Conservation (phyloP, 371 early-diverging fungal genomes). For the Ordospora pajunii region DNA sequence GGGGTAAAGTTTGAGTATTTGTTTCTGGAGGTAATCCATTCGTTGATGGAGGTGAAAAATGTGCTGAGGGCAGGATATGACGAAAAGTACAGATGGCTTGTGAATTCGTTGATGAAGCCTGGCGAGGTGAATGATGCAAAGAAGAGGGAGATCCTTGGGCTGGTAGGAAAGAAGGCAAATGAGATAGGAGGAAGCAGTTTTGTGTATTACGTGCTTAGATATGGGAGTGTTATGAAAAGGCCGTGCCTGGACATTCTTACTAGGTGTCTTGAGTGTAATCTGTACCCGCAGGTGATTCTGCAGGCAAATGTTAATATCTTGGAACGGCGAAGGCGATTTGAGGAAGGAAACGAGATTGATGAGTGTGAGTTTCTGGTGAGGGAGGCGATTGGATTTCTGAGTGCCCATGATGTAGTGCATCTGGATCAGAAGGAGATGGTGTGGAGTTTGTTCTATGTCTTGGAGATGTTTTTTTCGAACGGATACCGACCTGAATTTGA, state of each 20-base stretch:
- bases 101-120: background rate
- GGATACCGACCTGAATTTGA: background rate
- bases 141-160: background rate
- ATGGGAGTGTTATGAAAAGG: background rate
- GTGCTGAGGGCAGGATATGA: background rate
- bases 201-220: background rate
- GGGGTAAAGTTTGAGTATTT: background rate
- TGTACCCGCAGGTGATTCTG: constrained; percentile 1
- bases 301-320: background rate
- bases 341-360: background rate
- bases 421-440: constrained; percentile 5
- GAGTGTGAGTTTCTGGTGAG: background rate
- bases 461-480: background rate
- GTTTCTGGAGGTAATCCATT: background rate
- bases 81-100: constrained; percentile 5
- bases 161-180: background rate
- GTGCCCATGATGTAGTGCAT: background rate
- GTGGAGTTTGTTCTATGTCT: background rate
- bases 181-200: background rate
- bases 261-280: background rate
- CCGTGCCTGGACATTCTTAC: background rate
- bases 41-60: background rate
- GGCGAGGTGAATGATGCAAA: background rate
- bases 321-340: background rate
- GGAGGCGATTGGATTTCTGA: background rate